phyloP scores from a whole-genome alignment of 129 eudicot species.

The Dittrichia graveolens region DNA sequence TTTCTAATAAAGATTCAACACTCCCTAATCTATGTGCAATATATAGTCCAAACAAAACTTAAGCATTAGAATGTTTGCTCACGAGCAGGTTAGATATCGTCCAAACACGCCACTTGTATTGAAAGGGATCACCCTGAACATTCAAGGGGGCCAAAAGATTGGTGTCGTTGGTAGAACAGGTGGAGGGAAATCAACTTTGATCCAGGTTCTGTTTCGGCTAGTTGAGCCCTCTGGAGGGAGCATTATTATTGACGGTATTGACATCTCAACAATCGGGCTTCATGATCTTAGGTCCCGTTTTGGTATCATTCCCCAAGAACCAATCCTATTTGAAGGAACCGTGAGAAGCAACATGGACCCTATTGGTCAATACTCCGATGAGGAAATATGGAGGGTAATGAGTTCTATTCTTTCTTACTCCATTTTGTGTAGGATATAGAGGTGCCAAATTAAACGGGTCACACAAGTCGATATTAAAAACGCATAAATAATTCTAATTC shows the following conservation, averaged over 20 bases:
- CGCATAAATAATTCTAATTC: neutral
- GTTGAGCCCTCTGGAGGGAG: constrained; percentile 86
- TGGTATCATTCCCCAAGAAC: constrained; percentile 99
- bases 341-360: constrained; percentile 98
- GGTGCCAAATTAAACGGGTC: neutral
- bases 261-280: constrained; percentile 72
- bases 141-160: constrained; percentile 78
- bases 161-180: constrained; percentile 98
- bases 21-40: neutral
- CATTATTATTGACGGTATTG: constrained; percentile 72
- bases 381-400: constrained; percentile 78
- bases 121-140: constrained; percentile 69
- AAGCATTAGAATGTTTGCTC: constrained; percentile 8
- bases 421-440: neutral
- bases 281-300: constrained; percentile 95
- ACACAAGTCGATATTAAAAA: neutral
- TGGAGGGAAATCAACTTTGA: constrained; percentile 89
- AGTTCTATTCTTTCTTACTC: constrained; percentile 2
- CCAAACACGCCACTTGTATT: constrained; percentile 78
- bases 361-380: constrained; percentile 72
- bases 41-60: neutral
- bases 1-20: too few relatives aligned
- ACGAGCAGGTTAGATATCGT: constrained; percentile 80
- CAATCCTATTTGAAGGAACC: constrained; percentile 93
- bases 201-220: constrained; percentile 84